Evolutionary conservation across 257 asterid genomes (phyloP).

Genomic region (Haberlea rhodopensis): DNA sequence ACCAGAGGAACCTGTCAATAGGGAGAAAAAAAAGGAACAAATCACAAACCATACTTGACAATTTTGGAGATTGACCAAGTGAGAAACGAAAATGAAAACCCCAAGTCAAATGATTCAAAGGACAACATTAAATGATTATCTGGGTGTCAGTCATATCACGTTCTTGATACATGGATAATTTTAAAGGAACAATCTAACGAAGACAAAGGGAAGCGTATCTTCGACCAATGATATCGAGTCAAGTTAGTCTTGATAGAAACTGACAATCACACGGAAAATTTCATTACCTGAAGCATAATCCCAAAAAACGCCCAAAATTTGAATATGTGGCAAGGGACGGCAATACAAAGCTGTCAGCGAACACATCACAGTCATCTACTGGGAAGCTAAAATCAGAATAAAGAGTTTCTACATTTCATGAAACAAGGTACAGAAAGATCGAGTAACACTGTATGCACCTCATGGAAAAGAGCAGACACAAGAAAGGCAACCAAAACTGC

Average conservation of each 20-base stretch:
- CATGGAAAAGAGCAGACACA: slow-evolving; percentile 93
- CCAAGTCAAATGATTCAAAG: background rate
- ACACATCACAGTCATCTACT: slow-evolving; percentile 22
- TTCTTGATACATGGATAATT: background rate
- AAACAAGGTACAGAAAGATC: slow-evolving; percentile 14
- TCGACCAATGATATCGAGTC: background rate
- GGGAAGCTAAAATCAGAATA: slow-evolving; percentile 1
- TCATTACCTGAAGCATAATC: slow-evolving; percentile 85
- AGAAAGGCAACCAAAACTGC: slow-evolving; percentile 81
- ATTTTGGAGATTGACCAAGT: background rate
- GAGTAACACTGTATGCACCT: slow-evolving; percentile 51
- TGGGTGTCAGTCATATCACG: background rate
- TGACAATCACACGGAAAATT: slow-evolving; percentile 6
- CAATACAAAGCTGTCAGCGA: slow-evolving; percentile 73
- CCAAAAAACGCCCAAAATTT: slow-evolving; percentile 95
- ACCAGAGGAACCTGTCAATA: slow-evolving; percentile 87
- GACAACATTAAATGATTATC: background rate
- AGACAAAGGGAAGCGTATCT: background rate
- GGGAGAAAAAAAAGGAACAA: slow-evolving; percentile 6
- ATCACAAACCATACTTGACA: slow-evolving; percentile 18
- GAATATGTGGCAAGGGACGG: slow-evolving; percentile 96
- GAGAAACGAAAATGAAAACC: background rate
- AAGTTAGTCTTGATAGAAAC: background rate
- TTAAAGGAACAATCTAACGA: background rate
- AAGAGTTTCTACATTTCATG: slow-evolving; percentile 20